Conservation (phyloP, 805 yeast species). For the Kockiozyma suomiensis region DNA sequence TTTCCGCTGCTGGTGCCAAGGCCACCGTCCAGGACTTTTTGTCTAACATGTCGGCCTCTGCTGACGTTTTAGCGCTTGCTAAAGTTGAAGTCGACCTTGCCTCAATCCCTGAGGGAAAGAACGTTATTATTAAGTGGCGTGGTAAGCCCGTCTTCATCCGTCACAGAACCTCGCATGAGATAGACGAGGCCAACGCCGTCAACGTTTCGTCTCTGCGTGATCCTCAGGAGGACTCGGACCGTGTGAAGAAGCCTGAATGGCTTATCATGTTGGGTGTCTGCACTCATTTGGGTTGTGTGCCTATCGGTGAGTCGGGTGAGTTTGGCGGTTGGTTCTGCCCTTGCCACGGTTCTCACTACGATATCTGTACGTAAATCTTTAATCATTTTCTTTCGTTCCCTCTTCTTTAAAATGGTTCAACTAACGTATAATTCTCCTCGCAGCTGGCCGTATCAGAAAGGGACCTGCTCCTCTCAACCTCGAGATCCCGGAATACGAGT, state of each 20-base stretch:
- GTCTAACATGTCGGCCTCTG: conserved; percentile 94
- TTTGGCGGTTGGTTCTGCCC: conserved; percentile 99
- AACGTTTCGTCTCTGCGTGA: conserved; percentile 82
- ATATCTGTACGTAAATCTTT: conserved; percentile 56
- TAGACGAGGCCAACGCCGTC: conserved; percentile 87
- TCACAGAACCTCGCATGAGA: conserved; percentile 94
- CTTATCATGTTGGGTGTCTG: conserved; percentile 98
- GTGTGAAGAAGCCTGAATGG: conserved; percentile 98
- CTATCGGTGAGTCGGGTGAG: conserved; percentile 99
- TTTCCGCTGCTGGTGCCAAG: conserved; percentile 89
- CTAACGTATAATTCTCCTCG: background rate
- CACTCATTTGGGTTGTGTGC: conserved; percentile 99
- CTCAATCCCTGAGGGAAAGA: conserved; percentile 95
- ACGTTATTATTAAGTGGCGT: conserved; percentile 98
- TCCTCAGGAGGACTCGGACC: conserved; percentile 88
- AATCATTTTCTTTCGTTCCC: no score
- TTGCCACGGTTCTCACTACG: conserved; percentile 99
- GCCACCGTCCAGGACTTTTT: conserved; percentile 78
- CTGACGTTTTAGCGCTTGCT: conserved; percentile 99
- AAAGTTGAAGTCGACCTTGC: conserved; percentile 95
- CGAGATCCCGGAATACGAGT: conserved; percentile 91
- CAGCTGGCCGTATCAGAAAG: conserved; percentile 95
- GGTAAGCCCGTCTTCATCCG: conserved; percentile 99
- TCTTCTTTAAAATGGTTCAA: no score
- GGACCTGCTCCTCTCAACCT: conserved; percentile 99